A percentile compares a stretch with the other conserved stretches of the same genome.
Evolutionary conservation across 2,329 filamentous ascomycete species (phyloP).

Genomic region (Colletotrichum cuscutae): DNA sequence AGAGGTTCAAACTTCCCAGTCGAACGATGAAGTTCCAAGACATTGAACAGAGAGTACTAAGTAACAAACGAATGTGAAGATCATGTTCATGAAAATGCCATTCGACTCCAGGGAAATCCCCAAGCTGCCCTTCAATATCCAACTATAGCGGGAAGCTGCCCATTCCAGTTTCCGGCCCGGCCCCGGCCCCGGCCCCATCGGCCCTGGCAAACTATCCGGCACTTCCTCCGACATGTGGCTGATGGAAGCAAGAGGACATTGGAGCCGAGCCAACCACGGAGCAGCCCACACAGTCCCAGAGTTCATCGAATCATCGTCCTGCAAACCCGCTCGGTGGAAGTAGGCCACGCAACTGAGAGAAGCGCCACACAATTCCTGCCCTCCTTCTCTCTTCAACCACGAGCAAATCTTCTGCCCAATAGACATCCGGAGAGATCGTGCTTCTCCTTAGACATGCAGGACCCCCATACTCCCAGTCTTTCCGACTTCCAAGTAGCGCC

Average conservation of each 20-base stretch:
- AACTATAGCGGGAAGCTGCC: background rate
- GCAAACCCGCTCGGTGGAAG: background rate
- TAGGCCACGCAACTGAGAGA: too few relatives aligned
- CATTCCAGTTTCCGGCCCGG: background rate
- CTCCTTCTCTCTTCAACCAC: background rate
- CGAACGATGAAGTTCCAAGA: too few relatives aligned
- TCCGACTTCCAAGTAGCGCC: background rate
- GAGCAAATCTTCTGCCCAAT: background rate
- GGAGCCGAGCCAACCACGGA: conserved; percentile 1
- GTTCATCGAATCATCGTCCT: background rate
- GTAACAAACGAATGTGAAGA: too few relatives aligned
- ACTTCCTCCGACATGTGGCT: background rate
- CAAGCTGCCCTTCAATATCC: background rate
- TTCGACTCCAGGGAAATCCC: too few relatives aligned
- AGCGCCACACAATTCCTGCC: background rate
- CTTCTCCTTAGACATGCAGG: background rate
- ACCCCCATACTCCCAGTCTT: background rate
- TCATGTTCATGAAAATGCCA: too few relatives aligned
- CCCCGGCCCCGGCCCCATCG: background rate
- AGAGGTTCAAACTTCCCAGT: too few relatives aligned
- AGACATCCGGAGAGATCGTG: background rate
- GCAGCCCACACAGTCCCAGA: background rate
- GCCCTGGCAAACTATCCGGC: background rate
- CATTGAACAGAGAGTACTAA: too few relatives aligned
- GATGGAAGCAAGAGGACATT: background rate